A percentile compares a stretch with the other conserved stretches of the same genome.
These are phyloP conservation scores for Nicotiana tomentosiformis DNA, from an alignment of 257 asterid species.

Conservation along the genomic window DNA sequence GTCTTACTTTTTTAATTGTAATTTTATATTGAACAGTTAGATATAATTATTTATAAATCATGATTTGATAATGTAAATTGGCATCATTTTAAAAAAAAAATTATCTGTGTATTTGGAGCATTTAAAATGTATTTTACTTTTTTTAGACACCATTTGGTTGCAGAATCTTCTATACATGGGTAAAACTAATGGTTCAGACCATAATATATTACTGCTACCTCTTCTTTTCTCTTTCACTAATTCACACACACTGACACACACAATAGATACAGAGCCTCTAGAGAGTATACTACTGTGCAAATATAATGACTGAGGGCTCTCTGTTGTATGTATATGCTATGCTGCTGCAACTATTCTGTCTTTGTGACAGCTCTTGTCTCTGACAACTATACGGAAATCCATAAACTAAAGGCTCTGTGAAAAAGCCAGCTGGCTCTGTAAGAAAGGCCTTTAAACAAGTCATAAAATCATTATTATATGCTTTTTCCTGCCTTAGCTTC, in stretches of 20 bases:
- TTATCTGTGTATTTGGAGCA: too few species aligned
- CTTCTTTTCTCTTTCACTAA: slow-evolving; percentile 1
- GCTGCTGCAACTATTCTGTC: slow-evolving; percentile 40
- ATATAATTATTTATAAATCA: too few species aligned
- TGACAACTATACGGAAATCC: slow-evolving; percentile 51
- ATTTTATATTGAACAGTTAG: too few species aligned
- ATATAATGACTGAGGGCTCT: slow-evolving; percentile 40
- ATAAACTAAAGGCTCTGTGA: slow-evolving; percentile 30
- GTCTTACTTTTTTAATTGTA: too few species aligned
- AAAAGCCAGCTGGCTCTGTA: background rate
- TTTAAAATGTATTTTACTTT: too few species aligned
- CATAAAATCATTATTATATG: background rate
- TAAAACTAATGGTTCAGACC: slow-evolving; percentile 18
- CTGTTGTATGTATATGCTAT: slow-evolving; percentile 26
- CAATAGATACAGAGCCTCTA: slow-evolving; percentile 9
- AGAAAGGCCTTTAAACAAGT: background rate
- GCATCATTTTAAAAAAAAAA: too few species aligned
- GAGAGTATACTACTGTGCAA: slow-evolving; percentile 38
- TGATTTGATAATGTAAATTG: too few species aligned
- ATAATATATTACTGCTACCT: slow-evolving; percentile 14
- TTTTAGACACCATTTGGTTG: slow-evolving; percentile 70
- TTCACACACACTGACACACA: slow-evolving; percentile 3
- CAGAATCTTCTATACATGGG: slow-evolving; percentile 79
- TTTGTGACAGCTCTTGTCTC: slow-evolving; percentile 57
- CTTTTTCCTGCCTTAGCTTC: background rate